Percentiles rank a stretch among this genome's conserved stretches.
Conservation (phyloP, 768 basidiomycete genomes). For the Lactarius quietus region DNA sequence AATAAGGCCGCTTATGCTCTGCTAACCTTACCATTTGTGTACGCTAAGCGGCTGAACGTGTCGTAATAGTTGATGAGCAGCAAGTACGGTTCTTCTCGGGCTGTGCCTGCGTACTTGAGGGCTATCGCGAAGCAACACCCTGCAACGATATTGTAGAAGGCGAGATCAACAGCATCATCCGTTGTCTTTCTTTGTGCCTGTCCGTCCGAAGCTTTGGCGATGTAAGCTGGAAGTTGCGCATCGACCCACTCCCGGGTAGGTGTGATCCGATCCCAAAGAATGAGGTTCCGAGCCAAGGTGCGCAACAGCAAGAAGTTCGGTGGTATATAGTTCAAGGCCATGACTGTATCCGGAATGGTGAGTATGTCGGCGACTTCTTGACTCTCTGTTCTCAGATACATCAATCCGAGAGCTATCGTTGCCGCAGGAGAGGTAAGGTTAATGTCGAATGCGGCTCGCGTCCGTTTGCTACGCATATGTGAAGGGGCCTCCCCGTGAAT, state of each 20-base stretch:
- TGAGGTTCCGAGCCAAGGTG: slow-evolving; percentile 69
- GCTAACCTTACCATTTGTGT: slow-evolving; percentile 56
- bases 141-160: slow-evolving; percentile 87
- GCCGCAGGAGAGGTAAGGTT: slow-evolving; percentile 92
- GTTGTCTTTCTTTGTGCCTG: slow-evolving; percentile 44
- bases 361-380: slow-evolving; percentile 85
- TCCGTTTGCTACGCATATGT: slow-evolving; percentile 35
- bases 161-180: slow-evolving; percentile 77
- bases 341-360: slow-evolving; percentile 73
- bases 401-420: slow-evolving; percentile 83
- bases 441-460: slow-evolving; percentile 63
- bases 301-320: slow-evolving; percentile 85
- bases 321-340: slow-evolving; percentile 80
- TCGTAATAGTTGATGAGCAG: slow-evolving; percentile 82
- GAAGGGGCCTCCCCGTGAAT: slow-evolving; percentile 67
- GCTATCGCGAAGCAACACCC: slow-evolving; percentile 91
- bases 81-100: slow-evolving; percentile 82
- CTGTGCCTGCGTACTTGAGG: slow-evolving; percentile 92
- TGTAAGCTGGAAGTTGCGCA: slow-evolving; percentile 63
- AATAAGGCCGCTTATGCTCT: slow-evolving; percentile 5
- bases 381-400: slow-evolving; percentile 86
- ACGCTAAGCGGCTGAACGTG: slow-evolving; percentile 66
- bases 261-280: slow-evolving; percentile 80
- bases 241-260: slow-evolving; percentile 73
- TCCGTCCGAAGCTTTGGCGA: too few species aligned